A percentile compares a stretch with the other conserved stretches of the same genome.
Evolutionary conservation across 2,329 filamentous ascomycete species (phyloP).

Genomic region (Fusarium duplospermum): DNA sequence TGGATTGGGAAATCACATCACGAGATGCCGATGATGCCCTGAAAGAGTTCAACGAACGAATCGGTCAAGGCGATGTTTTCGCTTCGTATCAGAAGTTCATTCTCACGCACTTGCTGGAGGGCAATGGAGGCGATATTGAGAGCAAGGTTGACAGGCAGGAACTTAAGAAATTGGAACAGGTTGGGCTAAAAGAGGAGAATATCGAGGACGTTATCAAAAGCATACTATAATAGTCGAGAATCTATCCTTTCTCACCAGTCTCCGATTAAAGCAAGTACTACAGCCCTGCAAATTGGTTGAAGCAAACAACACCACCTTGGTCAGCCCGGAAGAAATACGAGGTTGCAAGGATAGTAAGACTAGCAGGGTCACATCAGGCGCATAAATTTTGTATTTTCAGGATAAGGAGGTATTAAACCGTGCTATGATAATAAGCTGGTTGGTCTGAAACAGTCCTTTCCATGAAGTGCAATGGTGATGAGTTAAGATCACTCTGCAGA

Average conservation of each 20-base stretch:
- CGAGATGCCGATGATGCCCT: conserved; percentile 5
- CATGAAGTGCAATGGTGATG: not conserved
- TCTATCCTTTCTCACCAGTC: not conserved
- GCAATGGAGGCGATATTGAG: conserved; percentile 4
- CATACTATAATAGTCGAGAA: not conserved
- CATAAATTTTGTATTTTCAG: too few species aligned
- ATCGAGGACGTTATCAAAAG: not conserved
- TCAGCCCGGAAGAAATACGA: too few species aligned
- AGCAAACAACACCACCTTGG: too few species aligned
- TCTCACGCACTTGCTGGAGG: conserved; percentile 18
- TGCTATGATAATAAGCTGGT: too few species aligned
- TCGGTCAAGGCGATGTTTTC: not conserved
- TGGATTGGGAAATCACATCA: conserved; percentile 13
- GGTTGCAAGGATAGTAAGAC: too few species aligned
- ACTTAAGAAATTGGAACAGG: not conserved
- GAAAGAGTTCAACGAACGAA: conserved; percentile 5
- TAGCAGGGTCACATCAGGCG: too few species aligned
- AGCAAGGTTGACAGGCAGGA: conserved; percentile 4
- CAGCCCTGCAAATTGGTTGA: too few species aligned
- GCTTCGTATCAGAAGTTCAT: conserved; percentile 23
- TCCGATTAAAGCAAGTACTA: not conserved
- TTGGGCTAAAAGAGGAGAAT: conserved; percentile 10
- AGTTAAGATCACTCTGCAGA: not conserved
- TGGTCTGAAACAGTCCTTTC: too few species aligned
- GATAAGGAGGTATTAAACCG: too few species aligned